Conservation (phyloP, 2,329 filamentous ascomycete species). For the Aspergillus alliaceus region DNA sequence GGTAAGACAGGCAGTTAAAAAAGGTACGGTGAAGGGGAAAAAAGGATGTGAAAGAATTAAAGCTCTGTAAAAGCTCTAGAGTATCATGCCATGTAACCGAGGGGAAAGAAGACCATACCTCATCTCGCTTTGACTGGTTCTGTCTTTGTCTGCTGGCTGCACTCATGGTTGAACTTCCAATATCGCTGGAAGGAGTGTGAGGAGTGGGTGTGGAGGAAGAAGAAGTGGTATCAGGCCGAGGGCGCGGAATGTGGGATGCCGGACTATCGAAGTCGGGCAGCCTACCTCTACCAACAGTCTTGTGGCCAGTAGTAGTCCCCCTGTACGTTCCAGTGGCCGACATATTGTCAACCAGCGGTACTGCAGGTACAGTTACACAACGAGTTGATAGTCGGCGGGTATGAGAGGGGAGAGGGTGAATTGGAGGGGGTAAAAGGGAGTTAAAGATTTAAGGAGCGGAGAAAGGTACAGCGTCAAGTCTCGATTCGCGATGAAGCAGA, state of each 20-base stretch:
- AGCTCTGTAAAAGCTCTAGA: not conserved
- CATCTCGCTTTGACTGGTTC: constrained; percentile 96
- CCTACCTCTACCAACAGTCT: constrained; percentile 55
- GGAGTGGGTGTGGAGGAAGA: constrained; percentile 38
- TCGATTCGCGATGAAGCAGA: not conserved
- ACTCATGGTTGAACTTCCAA: constrained; percentile 70
- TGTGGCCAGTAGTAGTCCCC: constrained; percentile 51
- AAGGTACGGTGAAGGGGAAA: not conserved
- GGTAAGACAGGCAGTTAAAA: not conserved
- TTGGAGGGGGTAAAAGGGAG: not conserved
- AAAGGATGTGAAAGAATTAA: not conserved
- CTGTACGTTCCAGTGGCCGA: constrained; percentile 60
- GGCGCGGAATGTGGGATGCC: constrained; percentile 60
- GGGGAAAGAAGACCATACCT: constrained; percentile 59
- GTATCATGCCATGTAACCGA: constrained; percentile 17
- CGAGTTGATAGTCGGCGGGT: constrained; percentile 6
- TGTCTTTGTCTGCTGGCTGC: constrained; percentile 85
- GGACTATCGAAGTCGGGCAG: constrained; percentile 55
- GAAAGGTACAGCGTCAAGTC: constrained; percentile 1
- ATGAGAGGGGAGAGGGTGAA: constrained; percentile 15
- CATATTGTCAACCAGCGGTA: constrained; percentile 41
- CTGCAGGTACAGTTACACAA: constrained; percentile 23
- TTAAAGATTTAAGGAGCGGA: constrained; percentile 4
- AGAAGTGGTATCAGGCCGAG: constrained; percentile 53
- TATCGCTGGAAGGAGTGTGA: constrained; percentile 50